phyloP scores from a whole-genome alignment of 2,329 filamentous ascomycete species.

The Sordariomycetes sp. region DNA sequence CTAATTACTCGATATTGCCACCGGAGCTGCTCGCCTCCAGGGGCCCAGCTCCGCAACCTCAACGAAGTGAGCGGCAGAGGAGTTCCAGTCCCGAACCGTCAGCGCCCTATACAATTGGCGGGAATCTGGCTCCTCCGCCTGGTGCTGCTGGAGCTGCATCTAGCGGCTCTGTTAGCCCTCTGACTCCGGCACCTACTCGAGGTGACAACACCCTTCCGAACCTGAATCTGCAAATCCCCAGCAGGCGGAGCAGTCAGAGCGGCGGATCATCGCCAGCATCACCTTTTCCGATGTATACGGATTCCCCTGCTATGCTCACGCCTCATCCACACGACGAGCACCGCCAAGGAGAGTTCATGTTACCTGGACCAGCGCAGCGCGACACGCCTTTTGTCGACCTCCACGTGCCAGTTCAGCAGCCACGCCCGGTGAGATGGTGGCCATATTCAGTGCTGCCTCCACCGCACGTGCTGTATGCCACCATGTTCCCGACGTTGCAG shows the following conservation, averaged over 20 bases:
- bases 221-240: slow-evolving; percentile 38
- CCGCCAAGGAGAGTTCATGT: slow-evolving; percentile 47
- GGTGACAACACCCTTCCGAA: slow-evolving; percentile 7
- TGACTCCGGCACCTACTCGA: neutral
- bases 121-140: slow-evolving; percentile 32
- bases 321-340: slow-evolving; percentile 29
- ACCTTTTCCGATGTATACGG: slow-evolving; percentile 62
- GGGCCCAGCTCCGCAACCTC: neutral
- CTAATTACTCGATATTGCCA: slow-evolving; percentile 7
- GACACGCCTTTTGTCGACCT: slow-evolving; percentile 39
- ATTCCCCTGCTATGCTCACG: slow-evolving; percentile 40
- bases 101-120: slow-evolving; percentile 21
- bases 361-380: slow-evolving; percentile 32
- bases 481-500: slow-evolving; percentile 79
- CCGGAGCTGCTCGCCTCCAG: slow-evolving; percentile 7
- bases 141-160: slow-evolving; percentile 5
- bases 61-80: slow-evolving; percentile 10
- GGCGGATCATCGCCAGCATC: slow-evolving; percentile 39
- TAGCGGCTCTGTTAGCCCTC: neutral
- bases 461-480: slow-evolving; percentile 60
- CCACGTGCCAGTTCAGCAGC: slow-evolving; percentile 24
- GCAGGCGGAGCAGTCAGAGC: slow-evolving; percentile 28
- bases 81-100: slow-evolving; percentile 19
- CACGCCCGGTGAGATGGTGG: slow-evolving; percentile 63
- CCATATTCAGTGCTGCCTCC: slow-evolving; percentile 65